These are phyloP conservation scores for Corymbia calophylla DNA, from an alignment of 441 rosid species.

Conservation along the genomic window DNA sequence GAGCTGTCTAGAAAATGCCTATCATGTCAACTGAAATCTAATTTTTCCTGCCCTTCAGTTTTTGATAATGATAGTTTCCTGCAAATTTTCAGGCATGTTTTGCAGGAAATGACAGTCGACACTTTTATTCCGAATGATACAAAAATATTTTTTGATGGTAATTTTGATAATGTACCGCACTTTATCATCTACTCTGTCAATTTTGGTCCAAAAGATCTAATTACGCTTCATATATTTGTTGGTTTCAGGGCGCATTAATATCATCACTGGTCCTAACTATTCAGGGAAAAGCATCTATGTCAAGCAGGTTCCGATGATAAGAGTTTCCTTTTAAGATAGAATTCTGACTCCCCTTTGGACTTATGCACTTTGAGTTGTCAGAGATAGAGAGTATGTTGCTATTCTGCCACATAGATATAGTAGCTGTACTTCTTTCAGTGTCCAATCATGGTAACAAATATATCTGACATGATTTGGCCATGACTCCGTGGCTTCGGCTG, in stretches of 20 bases:
- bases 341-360: not conserved
- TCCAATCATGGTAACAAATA: not conserved
- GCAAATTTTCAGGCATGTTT: slow-evolving; percentile 61
- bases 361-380: not conserved
- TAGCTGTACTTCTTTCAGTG: not conserved
- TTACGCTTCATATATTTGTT: slow-evolving; percentile 3
- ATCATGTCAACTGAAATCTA: not conserved
- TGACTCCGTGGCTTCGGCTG: not conserved
- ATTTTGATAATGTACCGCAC: not conserved
- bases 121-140: slow-evolving; percentile 95
- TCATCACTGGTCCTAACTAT: slow-evolving; percentile 97
- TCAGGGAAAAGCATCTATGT: slow-evolving; percentile 96
- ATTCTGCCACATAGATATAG: not conserved
- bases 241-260: slow-evolving; percentile 63
- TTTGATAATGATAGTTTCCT: not conserved
- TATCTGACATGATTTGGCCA: not conserved
- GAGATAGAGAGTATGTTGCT: not conserved
- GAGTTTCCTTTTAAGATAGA: not conserved
- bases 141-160: slow-evolving; percentile 57
- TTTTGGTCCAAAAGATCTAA: not conserved
- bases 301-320: slow-evolving; percentile 62
- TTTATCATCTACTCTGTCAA: not conserved
- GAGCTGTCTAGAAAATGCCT: not conserved
- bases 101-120: slow-evolving; percentile 98
- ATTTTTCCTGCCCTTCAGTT: not conserved